Conservation (phyloP, 192 early-diverging fungal species). For the Oehlia diaphana region DNA sequence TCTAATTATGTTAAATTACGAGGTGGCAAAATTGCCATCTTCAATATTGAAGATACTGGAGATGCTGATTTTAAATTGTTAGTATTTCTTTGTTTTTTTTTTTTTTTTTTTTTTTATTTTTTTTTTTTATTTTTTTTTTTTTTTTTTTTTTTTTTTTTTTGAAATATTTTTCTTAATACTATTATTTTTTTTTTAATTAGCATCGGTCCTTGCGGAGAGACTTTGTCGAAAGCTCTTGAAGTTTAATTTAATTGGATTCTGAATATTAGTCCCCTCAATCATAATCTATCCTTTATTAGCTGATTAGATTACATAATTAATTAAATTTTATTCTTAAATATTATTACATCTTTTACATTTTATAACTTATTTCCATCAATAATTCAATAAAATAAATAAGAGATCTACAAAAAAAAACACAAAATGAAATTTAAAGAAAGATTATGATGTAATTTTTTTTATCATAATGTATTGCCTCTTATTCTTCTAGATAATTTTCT, state of each 20-base stretch:
- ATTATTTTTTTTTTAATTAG: background rate
- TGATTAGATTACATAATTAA: too few relatives aligned
- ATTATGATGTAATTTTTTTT: background rate
- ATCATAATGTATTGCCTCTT: background rate
- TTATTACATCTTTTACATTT: too few relatives aligned
- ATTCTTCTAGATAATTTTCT: slow-evolving; percentile 15
- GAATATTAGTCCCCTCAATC: too few relatives aligned
- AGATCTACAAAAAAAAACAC: too few relatives aligned
- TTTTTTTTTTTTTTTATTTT: background rate
- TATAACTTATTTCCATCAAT: too few relatives aligned
- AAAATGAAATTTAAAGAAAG: background rate
- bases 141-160: background rate
- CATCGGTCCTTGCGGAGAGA: slow-evolving; percentile 23
- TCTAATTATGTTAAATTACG: background rate
- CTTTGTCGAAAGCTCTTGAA: background rate
- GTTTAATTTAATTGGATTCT: too few relatives aligned
- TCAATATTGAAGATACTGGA: slow-evolving; percentile 19
- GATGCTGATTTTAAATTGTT: slow-evolving; percentile 26
- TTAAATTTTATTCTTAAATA: too few relatives aligned
- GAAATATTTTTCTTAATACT: too few relatives aligned
- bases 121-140: background rate
- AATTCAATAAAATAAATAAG: too few relatives aligned
- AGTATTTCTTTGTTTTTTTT: background rate
- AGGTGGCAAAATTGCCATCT: slow-evolving; percentile 2
- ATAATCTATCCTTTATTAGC: too few relatives aligned